Evolutionary conservation across 2,329 filamentous ascomycete species (phyloP), one percentile per base, ranked within the genome.

Genomic region (Fusarium pseudocircinatum): DNA sequence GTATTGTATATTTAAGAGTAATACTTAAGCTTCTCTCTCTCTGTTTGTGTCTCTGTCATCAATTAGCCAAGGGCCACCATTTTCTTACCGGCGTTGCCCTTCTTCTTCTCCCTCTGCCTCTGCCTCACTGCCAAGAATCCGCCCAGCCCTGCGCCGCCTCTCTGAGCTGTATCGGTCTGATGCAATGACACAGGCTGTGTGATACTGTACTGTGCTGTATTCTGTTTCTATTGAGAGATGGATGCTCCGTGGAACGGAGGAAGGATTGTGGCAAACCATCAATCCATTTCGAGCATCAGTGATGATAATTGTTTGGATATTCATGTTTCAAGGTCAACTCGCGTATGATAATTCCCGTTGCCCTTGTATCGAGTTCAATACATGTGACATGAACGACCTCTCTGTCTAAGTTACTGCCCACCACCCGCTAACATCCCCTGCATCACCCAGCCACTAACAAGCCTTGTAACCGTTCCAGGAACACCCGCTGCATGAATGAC

Each of bases 61-160:
- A 57, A 40, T 44, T 8, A 44, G 63, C 64, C 69, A 40, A 65
- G 47, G 26, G 42, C 30, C 58, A 44, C 71, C 50, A 64, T 57
- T 49, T 62, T 74, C 71, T 74, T 68, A 72, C 63, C 32, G 37
- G 30, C 58, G 43, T 57, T 37, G n/a, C 30, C 44, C 28, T 60
- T 54, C 4, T 24, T 24, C 46, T 11, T 37, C 47, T 56, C 39
- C 54, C n/a, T 50, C 47, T 56, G 43, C 54, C 69, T 59, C 39
- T 62, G 37, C 44, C 56, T 62, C 65, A 39, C 8, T 57, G 71
- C 71, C 71, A 74, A 74, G 71, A 37, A 54, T 61, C 14, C 30
- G 68, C 70, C 70, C 70, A 73, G 70, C 70, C 70, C 66, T 69
- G 65, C 67, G 67, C 65, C 59, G 58, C 58, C 62, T 62, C 42